These are phyloP conservation scores for Lycium barbarum DNA, from an alignment of 257 asterid genomes.

Conservation along the genomic window DNA sequence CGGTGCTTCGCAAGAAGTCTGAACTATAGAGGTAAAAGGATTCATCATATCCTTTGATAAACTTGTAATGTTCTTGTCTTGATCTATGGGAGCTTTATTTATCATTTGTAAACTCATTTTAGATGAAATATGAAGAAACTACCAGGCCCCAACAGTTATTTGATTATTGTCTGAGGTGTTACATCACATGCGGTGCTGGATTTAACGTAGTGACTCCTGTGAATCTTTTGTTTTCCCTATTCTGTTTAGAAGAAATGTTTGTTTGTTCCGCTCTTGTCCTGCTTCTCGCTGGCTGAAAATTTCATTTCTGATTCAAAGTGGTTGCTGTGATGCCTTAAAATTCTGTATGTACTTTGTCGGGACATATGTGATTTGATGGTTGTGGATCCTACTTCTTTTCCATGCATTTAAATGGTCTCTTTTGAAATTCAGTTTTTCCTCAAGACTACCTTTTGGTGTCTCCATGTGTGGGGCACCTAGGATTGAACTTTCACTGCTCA, in stretches of 20 bases:
- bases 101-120: slow-evolving; percentile 23
- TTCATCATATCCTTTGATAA: slow-evolving; percentile 19
- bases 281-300: neutral
- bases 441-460: neutral
- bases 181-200: neutral
- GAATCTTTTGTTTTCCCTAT: neutral
- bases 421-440: neutral
- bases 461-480: neutral
- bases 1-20: slow-evolving; percentile 32
- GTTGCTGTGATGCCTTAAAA: neutral
- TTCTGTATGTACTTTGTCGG: neutral
- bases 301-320: neutral
- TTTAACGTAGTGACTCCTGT: neutral
- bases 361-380: neutral
- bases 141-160: neutral
- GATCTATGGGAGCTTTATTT: neutral
- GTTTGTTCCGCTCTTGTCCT: neutral
- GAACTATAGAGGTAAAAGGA: slow-evolving; percentile 48
- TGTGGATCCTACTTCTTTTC: neutral
- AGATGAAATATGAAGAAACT: slow-evolving; percentile 14
- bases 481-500: neutral
- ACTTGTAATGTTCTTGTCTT: neutral
- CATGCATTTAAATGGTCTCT: neutral
- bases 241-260: neutral
- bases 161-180: neutral